A percentile compares a stretch with the other conserved stretches of the same genome.
Conservation (phyloP, 176 grass and related monocot species). For the Paspalum notatum region DNA sequence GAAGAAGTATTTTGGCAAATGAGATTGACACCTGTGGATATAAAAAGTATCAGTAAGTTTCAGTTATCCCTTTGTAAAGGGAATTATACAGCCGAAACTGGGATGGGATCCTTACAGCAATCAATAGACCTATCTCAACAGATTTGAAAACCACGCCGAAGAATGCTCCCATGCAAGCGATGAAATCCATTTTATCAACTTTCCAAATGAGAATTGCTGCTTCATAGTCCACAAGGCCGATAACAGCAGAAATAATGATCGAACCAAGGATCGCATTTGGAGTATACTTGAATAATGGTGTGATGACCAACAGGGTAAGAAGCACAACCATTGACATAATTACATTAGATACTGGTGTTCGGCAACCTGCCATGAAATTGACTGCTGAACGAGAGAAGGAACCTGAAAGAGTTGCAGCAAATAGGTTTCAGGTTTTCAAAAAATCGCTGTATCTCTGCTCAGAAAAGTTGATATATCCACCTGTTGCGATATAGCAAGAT, state of each 20-base stretch:
- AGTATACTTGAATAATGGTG: slow-evolving; percentile 93
- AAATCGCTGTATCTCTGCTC: neutral
- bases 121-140: slow-evolving; percentile 90
- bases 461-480: slow-evolving; percentile 33
- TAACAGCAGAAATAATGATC: slow-evolving; percentile 87
- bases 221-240: slow-evolving; percentile 80
- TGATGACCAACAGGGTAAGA: slow-evolving; percentile 86
- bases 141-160: slow-evolving; percentile 80
- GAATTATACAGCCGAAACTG: neutral
- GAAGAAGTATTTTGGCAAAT: slow-evolving; percentile 93
- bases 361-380: slow-evolving; percentile 95
- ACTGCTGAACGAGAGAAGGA: slow-evolving; percentile 97
- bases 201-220: slow-evolving; percentile 94
- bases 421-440: slow-evolving; percentile 25
- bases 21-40: slow-evolving; percentile 76
- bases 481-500: slow-evolving; percentile 92
- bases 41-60: slow-evolving; percentile 16
- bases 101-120: slow-evolving; percentile 66
- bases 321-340: slow-evolving; percentile 89
- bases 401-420: slow-evolving; percentile 48
- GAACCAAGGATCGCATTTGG: slow-evolving; percentile 86
- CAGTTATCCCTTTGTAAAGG: slow-evolving; percentile 4
- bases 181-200: slow-evolving; percentile 93
- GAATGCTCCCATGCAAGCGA: slow-evolving; percentile 97
- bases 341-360: slow-evolving; percentile 80